phyloP scores from a whole-genome alignment of 495 filamentous ascomycete genomes.

The Penicillium soppii region DNA sequence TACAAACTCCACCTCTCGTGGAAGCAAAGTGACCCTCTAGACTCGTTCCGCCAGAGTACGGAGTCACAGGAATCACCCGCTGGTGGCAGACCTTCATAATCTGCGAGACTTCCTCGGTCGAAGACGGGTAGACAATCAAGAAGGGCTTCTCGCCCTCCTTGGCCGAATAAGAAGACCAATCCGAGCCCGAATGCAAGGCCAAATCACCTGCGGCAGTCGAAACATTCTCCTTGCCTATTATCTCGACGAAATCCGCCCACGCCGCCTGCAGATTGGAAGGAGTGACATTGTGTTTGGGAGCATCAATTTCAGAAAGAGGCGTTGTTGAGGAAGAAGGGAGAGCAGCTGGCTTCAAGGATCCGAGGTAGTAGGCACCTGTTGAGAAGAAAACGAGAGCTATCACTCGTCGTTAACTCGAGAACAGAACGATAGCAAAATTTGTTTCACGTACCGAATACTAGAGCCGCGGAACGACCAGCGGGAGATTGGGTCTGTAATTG shows the following conservation, averaged over 20 bases:
- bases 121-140: conserved; percentile 50
- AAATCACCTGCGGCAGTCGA: conserved; percentile 70
- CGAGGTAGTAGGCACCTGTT: conserved; percentile 68
- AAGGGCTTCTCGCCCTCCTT: conserved; percentile 47
- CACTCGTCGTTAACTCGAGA: too few species aligned
- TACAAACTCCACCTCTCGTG: conserved; percentile 60
- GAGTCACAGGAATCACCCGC: conserved; percentile 60
- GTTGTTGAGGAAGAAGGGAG: conserved; percentile 70
- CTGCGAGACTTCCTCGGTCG: conserved; percentile 55
- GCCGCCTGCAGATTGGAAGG: conserved; percentile 82
- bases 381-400: conserved; percentile 61
- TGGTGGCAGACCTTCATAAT: conserved; percentile 65
- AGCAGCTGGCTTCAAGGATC: conserved; percentile 58
- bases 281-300: conserved; percentile 68
- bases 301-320: conserved; percentile 56
- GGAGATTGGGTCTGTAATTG: conserved; percentile 51
- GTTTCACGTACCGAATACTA: conserved; percentile 59
- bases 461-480: conserved; percentile 55
- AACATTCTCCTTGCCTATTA: conserved; percentile 83
- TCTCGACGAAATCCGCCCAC: conserved; percentile 85
- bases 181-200: conserved; percentile 71
- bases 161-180: conserved; percentile 80
- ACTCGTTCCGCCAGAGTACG: conserved; percentile 63
- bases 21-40: conserved; percentile 63
- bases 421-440: conserved; percentile 52